Percentiles rank a stretch among this genome's conserved stretches.
phyloP scores from a whole-genome alignment of 495 filamentous ascomycete genomes.

The Talaromyces borbonicus region DNA sequence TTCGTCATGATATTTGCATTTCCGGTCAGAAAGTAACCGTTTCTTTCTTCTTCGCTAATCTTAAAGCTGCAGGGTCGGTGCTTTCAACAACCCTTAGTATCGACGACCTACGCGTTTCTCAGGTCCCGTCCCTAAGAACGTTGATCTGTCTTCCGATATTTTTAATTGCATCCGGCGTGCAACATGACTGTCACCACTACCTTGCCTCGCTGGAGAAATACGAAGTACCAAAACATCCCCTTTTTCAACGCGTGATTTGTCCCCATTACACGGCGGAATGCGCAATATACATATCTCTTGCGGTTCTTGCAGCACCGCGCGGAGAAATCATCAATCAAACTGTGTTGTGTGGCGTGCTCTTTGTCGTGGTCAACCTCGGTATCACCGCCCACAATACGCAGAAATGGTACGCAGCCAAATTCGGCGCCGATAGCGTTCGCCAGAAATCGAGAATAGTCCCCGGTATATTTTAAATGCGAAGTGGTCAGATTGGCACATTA shows the following conservation, averaged over 20 bases:
- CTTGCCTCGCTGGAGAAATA: conserved; percentile 78
- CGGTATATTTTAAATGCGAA: conserved; percentile 46
- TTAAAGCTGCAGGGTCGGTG: conserved; percentile 21
- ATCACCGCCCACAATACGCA: conserved; percentile 69
- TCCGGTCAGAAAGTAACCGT: neutral
- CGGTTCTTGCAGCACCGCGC: conserved; percentile 60
- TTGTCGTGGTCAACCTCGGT: conserved; percentile 72
- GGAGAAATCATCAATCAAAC: conserved; percentile 61
- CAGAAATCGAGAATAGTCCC: conserved; percentile 79
- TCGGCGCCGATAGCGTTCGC: conserved; percentile 57
- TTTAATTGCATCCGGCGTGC: conserved; percentile 61
- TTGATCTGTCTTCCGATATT: conserved; percentile 56
- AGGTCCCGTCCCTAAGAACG: conserved; percentile 46
- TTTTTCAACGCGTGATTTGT: conserved; percentile 62
- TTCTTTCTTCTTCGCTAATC: neutral
- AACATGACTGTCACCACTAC: conserved; percentile 73
- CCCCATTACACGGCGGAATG: conserved; percentile 94
- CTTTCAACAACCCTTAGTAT: conserved; percentile 20
- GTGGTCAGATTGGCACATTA: neutral
- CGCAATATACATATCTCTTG: conserved; percentile 69
- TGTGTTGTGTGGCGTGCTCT: conserved; percentile 53
- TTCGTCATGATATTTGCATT: conserved; percentile 25
- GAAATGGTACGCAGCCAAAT: conserved; percentile 72
- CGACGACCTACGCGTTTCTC: conserved; percentile 25
- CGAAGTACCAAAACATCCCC: conserved; percentile 60